These are phyloP conservation scores for Dryadomyces sulphureus DNA, from an alignment of 2,329 filamentous ascomycete genomes.

Conservation along the genomic window DNA sequence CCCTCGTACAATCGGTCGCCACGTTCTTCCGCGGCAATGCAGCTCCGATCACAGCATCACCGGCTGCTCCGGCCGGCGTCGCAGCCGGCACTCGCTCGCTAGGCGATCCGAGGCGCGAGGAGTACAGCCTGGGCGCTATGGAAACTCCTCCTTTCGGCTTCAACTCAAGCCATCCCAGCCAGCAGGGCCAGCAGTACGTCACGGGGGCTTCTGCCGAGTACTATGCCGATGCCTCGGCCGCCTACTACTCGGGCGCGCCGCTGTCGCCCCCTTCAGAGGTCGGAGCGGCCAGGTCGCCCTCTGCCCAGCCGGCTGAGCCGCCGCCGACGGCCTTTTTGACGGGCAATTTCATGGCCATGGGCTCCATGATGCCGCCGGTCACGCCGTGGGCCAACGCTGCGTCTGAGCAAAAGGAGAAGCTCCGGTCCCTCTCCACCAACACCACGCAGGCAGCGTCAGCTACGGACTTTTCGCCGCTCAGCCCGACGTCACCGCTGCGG, in stretches of 20 bases:
- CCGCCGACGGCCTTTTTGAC: too few relatives aligned
- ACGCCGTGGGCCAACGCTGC: too few relatives aligned
- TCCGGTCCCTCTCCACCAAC: slow-evolving; percentile 3
- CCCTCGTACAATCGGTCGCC: slow-evolving; percentile 5
- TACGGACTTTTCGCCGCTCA: slow-evolving; percentile 10
- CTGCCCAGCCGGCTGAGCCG: too few relatives aligned
- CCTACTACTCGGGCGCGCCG: slow-evolving; percentile 14
- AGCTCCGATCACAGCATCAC: background rate
- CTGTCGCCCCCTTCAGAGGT: slow-evolving; percentile 13
- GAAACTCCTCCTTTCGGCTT: too few relatives aligned
- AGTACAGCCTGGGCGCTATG: slow-evolving; percentile 1
- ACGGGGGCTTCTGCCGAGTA: slow-evolving; percentile 10
- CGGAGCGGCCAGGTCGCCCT: too few relatives aligned
- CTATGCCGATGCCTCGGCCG: slow-evolving; percentile 10
- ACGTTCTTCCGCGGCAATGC: slow-evolving; percentile 10
- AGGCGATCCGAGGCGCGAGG: too few relatives aligned
- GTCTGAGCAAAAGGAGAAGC: slow-evolving; percentile 1
- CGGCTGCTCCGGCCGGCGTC: background rate
- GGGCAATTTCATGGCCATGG: too few relatives aligned
- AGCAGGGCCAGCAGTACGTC: slow-evolving; percentile 9
- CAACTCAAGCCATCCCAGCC: background rate
- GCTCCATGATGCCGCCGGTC: too few relatives aligned
- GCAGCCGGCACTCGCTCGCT: slow-evolving; percentile 1
- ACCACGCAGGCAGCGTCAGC: slow-evolving; percentile 3
- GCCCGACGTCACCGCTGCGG: slow-evolving; percentile 10